Percentiles rank a stretch among this genome's conserved stretches.
Conservation (phyloP, 2,329 filamentous ascomycete species). For the Byssoonygena ceratinophila region DNA sequence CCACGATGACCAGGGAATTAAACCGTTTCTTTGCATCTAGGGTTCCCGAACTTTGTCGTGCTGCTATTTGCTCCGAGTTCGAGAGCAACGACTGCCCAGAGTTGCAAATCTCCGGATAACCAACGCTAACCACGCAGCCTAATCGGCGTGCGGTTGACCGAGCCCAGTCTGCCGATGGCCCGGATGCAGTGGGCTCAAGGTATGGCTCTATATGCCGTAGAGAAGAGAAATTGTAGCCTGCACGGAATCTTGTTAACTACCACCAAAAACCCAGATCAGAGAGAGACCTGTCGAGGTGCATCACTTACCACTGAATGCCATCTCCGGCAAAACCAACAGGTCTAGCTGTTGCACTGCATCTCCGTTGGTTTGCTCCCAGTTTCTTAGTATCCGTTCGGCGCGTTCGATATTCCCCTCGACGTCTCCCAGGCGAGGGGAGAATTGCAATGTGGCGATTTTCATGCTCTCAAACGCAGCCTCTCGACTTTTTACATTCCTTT, state of each 20-base stretch:
- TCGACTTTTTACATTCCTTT: too few species aligned
- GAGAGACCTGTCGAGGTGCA: neutral
- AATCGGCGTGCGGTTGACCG: conserved; percentile 44
- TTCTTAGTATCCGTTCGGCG: conserved; percentile 35
- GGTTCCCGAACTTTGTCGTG: conserved; percentile 9
- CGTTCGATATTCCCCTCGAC: conserved; percentile 37
- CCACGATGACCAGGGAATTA: conserved; percentile 50
- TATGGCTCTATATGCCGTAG: conserved; percentile 47
- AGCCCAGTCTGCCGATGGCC: conserved; percentile 50
- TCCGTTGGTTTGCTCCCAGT: conserved; percentile 22
- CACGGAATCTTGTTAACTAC: neutral
- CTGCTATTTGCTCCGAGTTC: conserved; percentile 17
- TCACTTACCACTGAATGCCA: conserved; percentile 48
- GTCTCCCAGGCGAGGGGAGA: conserved; percentile 35
- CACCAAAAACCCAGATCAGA: neutral
- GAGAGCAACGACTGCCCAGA: conserved; percentile 18
- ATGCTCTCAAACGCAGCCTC: conserved; percentile 21
- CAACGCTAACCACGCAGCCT: conserved; percentile 51
- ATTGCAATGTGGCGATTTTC: conserved; percentile 41
- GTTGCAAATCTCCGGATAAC: conserved; percentile 47
- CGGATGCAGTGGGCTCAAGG: conserved; percentile 48
- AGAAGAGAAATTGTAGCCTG: conserved; percentile 55
- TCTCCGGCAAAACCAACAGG: conserved; percentile 51
- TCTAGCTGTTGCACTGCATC: conserved; percentile 32
- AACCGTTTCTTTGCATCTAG: conserved; percentile 28